These are phyloP conservation scores for Pugionium dolabratum DNA, from an alignment of 345 rosid species.

Conservation along the genomic window DNA sequence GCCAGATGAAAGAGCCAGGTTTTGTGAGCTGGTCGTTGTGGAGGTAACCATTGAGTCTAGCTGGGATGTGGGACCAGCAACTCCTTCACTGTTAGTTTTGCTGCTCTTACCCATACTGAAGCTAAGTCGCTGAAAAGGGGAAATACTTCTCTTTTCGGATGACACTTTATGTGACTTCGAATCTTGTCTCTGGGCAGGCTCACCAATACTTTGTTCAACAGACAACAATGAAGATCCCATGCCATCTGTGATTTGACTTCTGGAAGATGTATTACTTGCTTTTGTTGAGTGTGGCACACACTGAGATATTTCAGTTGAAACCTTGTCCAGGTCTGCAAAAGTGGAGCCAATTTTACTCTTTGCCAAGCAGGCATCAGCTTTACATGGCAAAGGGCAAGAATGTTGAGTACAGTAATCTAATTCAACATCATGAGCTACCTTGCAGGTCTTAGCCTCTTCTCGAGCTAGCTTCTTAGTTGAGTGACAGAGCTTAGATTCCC, in stretches of 20 bases:
- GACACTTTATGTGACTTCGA: slow-evolving; percentile 41
- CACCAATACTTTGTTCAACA: slow-evolving; percentile 25
- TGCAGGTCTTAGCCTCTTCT: slow-evolving; percentile 42
- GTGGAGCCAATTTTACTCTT: slow-evolving; percentile 36
- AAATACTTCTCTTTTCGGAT: slow-evolving; percentile 68
- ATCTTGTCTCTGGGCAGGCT: slow-evolving; percentile 43
- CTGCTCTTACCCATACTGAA: slow-evolving; percentile 55
- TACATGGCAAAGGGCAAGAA: slow-evolving; percentile 49
- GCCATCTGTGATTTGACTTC: slow-evolving; percentile 42
- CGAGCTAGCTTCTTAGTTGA: slow-evolving; percentile 30
- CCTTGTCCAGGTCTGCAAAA: slow-evolving; percentile 37
- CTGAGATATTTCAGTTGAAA: slow-evolving; percentile 42
- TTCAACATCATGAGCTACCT: slow-evolving; percentile 35
- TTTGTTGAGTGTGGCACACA: slow-evolving; percentile 42
- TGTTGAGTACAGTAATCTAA: slow-evolving; percentile 41
- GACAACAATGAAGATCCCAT: slow-evolving; percentile 33
- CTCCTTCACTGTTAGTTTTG: slow-evolving; percentile 55
- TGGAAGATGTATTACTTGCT: slow-evolving; percentile 37
- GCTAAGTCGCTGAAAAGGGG: slow-evolving; percentile 75
- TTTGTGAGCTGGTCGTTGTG: slow-evolving; percentile 47
- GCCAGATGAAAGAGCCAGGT: slow-evolving; percentile 44
- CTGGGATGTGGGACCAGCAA: slow-evolving; percentile 39
- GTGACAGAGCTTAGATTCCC: slow-evolving; percentile 32
- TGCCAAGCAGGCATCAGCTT: slow-evolving; percentile 41
- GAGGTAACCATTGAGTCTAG: slow-evolving; percentile 40